These are phyloP conservation scores for Globisporangium spinosum DNA, from an alignment of 352 stramenopile species.

Conservation along the genomic window DNA sequence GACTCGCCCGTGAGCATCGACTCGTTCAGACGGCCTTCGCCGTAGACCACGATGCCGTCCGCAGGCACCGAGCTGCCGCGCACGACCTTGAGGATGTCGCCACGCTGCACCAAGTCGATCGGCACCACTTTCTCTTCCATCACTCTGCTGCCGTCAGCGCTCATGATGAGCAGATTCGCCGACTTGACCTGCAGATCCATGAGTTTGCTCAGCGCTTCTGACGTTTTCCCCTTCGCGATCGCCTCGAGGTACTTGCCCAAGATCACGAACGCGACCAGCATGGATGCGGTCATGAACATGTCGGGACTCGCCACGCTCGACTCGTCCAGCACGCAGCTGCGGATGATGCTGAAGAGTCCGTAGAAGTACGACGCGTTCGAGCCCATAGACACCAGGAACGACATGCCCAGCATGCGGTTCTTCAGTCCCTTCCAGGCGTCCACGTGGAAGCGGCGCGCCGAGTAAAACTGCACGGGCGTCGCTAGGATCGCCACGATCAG, in stretches of 20 bases:
- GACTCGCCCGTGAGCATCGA: constrained; percentile 95
- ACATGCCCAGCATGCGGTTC: constrained; percentile 93
- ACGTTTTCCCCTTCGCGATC: constrained; percentile 92
- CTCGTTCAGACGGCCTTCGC: constrained; percentile 91
- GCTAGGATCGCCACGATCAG: constrained; percentile 79
- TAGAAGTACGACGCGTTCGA: constrained; percentile 96
- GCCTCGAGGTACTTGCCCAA: constrained; percentile 97
- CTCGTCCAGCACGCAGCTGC: constrained; percentile 58
- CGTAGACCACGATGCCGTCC: constrained; percentile 91
- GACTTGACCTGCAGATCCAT: constrained; percentile 95
- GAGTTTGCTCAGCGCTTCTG: constrained; percentile 93
- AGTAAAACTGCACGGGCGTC: constrained; percentile 95
- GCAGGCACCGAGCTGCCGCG: constrained; percentile 90
- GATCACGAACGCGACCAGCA: constrained; percentile 98
- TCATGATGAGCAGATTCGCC: constrained; percentile 90
- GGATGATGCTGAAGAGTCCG: constrained; percentile 87
- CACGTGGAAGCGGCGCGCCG: constrained; percentile 92
- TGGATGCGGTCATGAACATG: constrained; percentile 98
- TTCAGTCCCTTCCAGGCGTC: constrained; percentile 91
- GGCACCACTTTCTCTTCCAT: constrained; percentile 73
- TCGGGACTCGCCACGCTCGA: constrained; percentile 64
- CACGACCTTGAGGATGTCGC: constrained; percentile 93
- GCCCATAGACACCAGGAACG: constrained; percentile 95
- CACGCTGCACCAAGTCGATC: constrained; percentile 88
- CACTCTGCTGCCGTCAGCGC: constrained; percentile 47